These are phyloP conservation scores for Podaxis pistillaris DNA, from an alignment of 768 basidiomycete genomes.

Conservation along the genomic window DNA sequence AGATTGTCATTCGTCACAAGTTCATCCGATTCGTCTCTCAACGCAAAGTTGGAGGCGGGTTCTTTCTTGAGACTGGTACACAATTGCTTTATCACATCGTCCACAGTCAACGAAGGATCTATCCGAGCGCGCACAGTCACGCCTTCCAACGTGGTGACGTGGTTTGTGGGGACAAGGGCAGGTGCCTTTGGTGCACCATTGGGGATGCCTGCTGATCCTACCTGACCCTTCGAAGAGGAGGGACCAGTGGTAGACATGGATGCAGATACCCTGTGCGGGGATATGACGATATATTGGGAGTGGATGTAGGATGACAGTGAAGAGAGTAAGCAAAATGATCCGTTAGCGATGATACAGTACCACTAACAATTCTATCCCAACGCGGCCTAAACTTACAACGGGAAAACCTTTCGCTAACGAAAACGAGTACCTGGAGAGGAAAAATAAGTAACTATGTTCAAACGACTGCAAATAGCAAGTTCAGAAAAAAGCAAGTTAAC, in stretches of 20 bases:
- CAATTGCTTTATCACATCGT: constrained; percentile 82
- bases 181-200: constrained; percentile 41
- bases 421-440: background rate
- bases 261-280: constrained; percentile 8
- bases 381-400: background rate
- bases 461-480: background rate
- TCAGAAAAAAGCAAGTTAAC: constrained; percentile 45
- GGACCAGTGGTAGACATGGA: constrained; percentile 29
- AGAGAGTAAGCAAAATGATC: constrained; percentile 5
- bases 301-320: constrained; percentile 10
- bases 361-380: background rate
- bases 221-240: constrained; percentile 29
- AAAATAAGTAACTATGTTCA: constrained; percentile 1
- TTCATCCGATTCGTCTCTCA: constrained; percentile 81
- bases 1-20: constrained; percentile 88
- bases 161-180: constrained; percentile 77
- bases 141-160: constrained; percentile 75
- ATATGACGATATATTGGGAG: constrained; percentile 13
- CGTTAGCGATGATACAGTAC: background rate
- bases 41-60: constrained; percentile 66
- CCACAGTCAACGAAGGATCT: constrained; percentile 78
- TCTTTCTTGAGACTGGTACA: constrained; percentile 79
- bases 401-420: background rate
- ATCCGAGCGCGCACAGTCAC: constrained; percentile 78
- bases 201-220: constrained; percentile 29